Evolutionary conservation across 1,139 yeast species (phyloP).

Genomic region (Scheffersomyces titani): DNA sequence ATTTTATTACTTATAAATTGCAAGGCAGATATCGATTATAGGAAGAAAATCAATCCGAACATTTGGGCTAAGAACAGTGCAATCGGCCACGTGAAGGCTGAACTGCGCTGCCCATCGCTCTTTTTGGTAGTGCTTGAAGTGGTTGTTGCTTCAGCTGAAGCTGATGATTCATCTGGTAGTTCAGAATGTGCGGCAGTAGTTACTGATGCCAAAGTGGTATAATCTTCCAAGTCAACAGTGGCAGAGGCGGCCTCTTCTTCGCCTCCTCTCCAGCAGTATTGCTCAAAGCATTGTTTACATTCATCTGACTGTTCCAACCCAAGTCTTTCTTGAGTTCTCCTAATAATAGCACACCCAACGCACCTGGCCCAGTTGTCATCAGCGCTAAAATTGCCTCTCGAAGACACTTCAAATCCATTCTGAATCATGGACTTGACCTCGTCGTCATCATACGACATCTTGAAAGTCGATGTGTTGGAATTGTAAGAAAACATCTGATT

Average conservation of each 20-base stretch:
- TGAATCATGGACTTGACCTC: constrained; percentile 32
- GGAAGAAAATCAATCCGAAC: background rate
- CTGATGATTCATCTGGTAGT: background rate
- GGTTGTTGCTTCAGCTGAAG: background rate
- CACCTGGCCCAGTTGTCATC: constrained; percentile 43
- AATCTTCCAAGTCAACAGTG: constrained; percentile 7
- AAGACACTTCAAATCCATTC: constrained; percentile 43
- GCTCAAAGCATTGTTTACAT: constrained; percentile 38
- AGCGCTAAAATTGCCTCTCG: constrained; percentile 35
- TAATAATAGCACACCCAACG: constrained; percentile 49
- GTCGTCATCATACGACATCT: constrained; percentile 38
- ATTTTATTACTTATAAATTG: too few relatives aligned
- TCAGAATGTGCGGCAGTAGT: background rate
- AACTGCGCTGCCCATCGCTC: background rate
- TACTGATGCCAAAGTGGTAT: background rate
- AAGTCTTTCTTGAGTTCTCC: constrained; percentile 44
- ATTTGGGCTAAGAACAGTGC: background rate
- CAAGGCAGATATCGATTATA: too few relatives aligned
- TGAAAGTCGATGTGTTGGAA: constrained; percentile 41
- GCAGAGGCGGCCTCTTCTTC: constrained; percentile 18
- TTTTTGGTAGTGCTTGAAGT: background rate
- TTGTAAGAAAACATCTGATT: constrained; percentile 31
- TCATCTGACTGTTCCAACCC: constrained; percentile 39
- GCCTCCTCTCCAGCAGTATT: constrained; percentile 43
- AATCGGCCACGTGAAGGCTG: background rate